These are phyloP conservation scores for Rehmannia glutinosa DNA, from an alignment of 257 asterid genomes.

Conservation along the genomic window DNA sequence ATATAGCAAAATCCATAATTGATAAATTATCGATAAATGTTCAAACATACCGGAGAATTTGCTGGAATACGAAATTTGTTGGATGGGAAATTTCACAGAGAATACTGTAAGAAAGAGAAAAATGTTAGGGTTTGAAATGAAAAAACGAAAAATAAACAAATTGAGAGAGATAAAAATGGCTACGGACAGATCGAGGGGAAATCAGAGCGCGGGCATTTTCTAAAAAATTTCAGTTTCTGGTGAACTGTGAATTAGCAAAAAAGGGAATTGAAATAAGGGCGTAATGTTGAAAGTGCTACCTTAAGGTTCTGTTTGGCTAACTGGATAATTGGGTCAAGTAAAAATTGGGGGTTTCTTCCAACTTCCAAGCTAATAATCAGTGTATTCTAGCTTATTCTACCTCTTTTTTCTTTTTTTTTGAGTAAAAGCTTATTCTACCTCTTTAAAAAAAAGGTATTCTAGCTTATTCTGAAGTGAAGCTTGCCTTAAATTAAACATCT, in stretches of 20 bases:
- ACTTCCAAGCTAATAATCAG: too few species aligned
- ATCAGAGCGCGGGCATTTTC: constrained; percentile 38
- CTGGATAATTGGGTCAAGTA: not conserved
- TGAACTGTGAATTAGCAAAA: constrained; percentile 10
- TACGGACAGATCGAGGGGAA: constrained; percentile 35
- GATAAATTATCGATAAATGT: not conserved
- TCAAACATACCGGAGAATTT: constrained; percentile 23
- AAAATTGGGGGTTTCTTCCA: too few species aligned
- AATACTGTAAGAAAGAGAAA: not conserved
- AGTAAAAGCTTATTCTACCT: too few species aligned
- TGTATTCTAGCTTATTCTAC: too few species aligned
- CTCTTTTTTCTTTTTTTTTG: too few species aligned
- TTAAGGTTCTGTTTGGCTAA: constrained; percentile 22
- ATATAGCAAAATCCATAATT: not conserved
- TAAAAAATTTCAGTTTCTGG: not conserved
- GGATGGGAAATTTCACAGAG: not conserved
- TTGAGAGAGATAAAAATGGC: constrained; percentile 20
- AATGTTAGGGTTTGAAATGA: constrained; percentile 5
- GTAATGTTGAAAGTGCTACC: not conserved
- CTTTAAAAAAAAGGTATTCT: too few species aligned
- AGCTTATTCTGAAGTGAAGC: too few species aligned
- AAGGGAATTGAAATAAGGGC: not conserved
- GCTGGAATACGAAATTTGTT: constrained; percentile 7
- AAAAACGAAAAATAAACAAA: not conserved
- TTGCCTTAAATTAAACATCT: too few species aligned